Conservation (phyloP, 257 asterid species). For the Salvia miltiorrhiza region DNA sequence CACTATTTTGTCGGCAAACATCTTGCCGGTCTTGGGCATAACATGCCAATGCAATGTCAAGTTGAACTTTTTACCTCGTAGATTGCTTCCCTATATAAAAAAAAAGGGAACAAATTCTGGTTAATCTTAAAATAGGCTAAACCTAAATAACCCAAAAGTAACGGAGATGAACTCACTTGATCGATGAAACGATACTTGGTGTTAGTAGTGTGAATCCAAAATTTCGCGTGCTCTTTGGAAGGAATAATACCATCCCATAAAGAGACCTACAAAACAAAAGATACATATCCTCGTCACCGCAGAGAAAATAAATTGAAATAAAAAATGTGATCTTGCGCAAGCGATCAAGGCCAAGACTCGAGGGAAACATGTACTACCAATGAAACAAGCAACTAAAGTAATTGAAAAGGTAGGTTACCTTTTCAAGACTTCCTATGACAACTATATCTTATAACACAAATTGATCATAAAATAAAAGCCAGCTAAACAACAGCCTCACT, state of each 20-base stretch:
- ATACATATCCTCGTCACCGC: not conserved
- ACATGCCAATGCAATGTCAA: slow-evolving; percentile 95
- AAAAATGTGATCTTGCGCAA: not conserved
- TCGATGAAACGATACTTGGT: slow-evolving; percentile 82
- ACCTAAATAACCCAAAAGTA: not conserved
- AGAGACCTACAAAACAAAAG: slow-evolving; percentile 52
- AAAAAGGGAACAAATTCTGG: not conserved
- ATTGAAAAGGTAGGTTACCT: not conserved
- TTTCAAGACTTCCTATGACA: not conserved
- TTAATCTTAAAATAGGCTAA: not conserved
- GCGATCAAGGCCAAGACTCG: not conserved
- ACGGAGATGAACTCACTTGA: slow-evolving; percentile 42
- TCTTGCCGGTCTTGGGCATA: slow-evolving; percentile 98
- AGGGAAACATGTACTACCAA: not conserved
- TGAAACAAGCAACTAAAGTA: not conserved
- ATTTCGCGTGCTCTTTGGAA: slow-evolving; percentile 68
- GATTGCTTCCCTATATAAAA: slow-evolving; percentile 73
- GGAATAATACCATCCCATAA: slow-evolving; percentile 92
- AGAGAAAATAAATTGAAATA: not conserved
- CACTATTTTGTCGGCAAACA: slow-evolving; percentile 82
- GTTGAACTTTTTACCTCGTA: slow-evolving; percentile 76
- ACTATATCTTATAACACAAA: slow-evolving; percentile 1
- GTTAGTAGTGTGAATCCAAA: slow-evolving; percentile 74
- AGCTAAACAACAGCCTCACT: slow-evolving; percentile 9
- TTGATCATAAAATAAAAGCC: not conserved